Conservation (phyloP, 306 rosid species). For the Rosa persica region DNA sequence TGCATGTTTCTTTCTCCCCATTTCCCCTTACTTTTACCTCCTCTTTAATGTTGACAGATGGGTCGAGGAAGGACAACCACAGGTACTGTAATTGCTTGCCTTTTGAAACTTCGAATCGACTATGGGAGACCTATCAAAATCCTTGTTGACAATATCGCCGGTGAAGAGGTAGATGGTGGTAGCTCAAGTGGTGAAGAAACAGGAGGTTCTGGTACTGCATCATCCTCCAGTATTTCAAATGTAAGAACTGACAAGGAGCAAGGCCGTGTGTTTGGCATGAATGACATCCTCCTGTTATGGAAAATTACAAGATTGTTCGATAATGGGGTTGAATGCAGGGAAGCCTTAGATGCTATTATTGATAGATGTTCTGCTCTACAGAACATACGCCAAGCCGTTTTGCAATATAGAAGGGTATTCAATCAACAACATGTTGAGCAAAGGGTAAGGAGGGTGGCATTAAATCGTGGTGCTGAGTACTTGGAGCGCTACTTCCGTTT, state of each 20-base stretch:
- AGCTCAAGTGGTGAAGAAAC: slow-evolving; percentile 73
- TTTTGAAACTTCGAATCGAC: slow-evolving; percentile 80
- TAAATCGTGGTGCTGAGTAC: slow-evolving; percentile 87
- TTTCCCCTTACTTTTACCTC: slow-evolving; percentile 11
- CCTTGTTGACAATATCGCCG: slow-evolving; percentile 46
- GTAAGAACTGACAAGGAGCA: slow-evolving; percentile 45
- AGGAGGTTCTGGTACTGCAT: slow-evolving; percentile 38
- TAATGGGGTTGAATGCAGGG: slow-evolving; percentile 87
- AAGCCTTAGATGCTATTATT: slow-evolving; percentile 84
- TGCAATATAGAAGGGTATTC: slow-evolving; percentile 68
- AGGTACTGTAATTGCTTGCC: slow-evolving; percentile 92
- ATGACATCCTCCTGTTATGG: slow-evolving; percentile 85
- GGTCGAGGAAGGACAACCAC: slow-evolving; percentile 96
- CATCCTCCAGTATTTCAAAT: slow-evolving; percentile 33
- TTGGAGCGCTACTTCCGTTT: slow-evolving; percentile 87
- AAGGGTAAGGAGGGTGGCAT: slow-evolving; percentile 86
- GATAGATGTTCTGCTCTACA: slow-evolving; percentile 93
- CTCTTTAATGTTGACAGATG: slow-evolving; percentile 53
- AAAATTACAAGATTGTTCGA: slow-evolving; percentile 85
- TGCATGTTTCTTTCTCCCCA: neutral
- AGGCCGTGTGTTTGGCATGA: slow-evolving; percentile 73
- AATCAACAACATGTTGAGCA: slow-evolving; percentile 89
- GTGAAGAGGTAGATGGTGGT: slow-evolving; percentile 55
- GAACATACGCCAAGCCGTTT: slow-evolving; percentile 89
- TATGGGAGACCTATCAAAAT: slow-evolving; percentile 79